Base-by-base conservation (phyloP, 2,329 filamentous ascomycete genomes). In the Clarireedia monteithiana region DNA sequence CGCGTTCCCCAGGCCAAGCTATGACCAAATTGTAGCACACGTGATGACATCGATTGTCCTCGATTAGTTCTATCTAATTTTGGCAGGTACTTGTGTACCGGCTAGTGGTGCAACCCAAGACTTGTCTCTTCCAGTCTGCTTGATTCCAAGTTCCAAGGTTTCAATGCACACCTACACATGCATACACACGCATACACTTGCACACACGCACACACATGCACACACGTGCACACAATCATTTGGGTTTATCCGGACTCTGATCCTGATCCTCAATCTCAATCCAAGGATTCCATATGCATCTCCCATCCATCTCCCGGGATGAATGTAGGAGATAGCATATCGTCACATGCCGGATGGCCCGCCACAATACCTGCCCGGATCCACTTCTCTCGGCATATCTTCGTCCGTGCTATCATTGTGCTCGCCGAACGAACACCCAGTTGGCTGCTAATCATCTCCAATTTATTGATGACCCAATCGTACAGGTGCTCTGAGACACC, bases 401-500 rank as follows among this genome's bases (percentile, higher is more conserved):
- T 61, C 2, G 58, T 51, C 44, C 49, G 14, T 4, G 44, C 47
- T 12, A 59, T 51, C 56, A 64, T 52, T 7, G 26, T 46, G 4
- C 62, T 26, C 10, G 63, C 62, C 26, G 61, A 59, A 9, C 45
- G 45, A 20, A 66, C 56, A 0, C 66, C 65, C 51, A 62, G 57
- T 1, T 26, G 47, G n/a, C 59, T 55, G n/a, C 60, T 62, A 47
- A 65, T 64, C 15, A 54, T 56, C 30, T 57, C 58, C 23, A 67
- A 52, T 26, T 55, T 58, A 7, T 50, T 53, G 5, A 64, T 44
- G 7, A 54, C 53, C 56, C 62, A 67, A 2, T 54, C 15, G 36
- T 63, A 59, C 24, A 66, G n/a, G 6, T 60, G 51, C 10, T 65
- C 55, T 1, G 59, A 45, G 27, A 65, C 58, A 26, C 60, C 62